Percentiles rank a stretch among this genome's conserved stretches.
These are phyloP conservation scores for Oxytropis ochrocephala DNA, from an alignment of 306 rosid genomes.

Conservation along the genomic window DNA sequence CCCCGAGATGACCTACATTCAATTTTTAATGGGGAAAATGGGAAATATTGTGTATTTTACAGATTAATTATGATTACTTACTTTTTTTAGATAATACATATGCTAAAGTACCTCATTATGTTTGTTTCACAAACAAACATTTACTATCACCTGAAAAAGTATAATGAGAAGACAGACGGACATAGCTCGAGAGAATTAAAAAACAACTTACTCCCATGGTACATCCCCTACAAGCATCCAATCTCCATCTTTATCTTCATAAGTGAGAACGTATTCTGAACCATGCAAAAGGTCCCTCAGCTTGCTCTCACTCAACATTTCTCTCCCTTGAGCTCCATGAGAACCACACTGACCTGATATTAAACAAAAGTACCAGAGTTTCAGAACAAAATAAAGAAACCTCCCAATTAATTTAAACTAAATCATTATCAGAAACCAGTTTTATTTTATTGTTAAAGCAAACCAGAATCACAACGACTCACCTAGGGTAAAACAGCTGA, in stretches of 20 bases:
- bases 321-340: conserved; percentile 72
- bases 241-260: conserved; percentile 91
- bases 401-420: not conserved
- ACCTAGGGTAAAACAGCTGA: conserved; percentile 91
- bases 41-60: not conserved
- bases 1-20: not conserved
- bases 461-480: conserved; percentile 17
- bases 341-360: conserved; percentile 84
- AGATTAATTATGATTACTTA: not conserved
- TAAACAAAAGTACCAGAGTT: conserved; percentile 3
- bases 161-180: not conserved
- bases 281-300: conserved; percentile 92
- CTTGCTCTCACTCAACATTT: conserved; percentile 81
- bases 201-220: conserved; percentile 83
- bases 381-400: not conserved
- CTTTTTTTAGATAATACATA: not conserved
- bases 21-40: not conserved
- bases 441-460: not conserved
- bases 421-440: not conserved
- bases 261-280: conserved; percentile 88
- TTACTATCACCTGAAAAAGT: not conserved
- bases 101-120: not conserved
- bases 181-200: not conserved
- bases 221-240: conserved; percentile 99
- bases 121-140: not conserved